These are phyloP conservation scores for Pleurotus salmoneostramineus DNA, from an alignment of 768 basidiomycete species.

Conservation along the genomic window DNA sequence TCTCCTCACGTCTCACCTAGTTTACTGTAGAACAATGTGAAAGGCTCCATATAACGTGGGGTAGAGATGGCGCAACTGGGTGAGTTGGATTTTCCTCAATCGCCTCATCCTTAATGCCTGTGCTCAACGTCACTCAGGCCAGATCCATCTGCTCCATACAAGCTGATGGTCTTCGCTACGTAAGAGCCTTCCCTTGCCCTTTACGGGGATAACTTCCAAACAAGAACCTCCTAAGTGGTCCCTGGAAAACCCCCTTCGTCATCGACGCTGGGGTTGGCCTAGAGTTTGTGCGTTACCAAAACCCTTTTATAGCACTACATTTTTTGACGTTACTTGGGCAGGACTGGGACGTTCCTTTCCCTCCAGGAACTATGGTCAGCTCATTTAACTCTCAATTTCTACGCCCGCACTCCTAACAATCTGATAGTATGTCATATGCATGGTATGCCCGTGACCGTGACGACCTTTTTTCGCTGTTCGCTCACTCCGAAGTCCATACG, in stretches of 20 bases:
- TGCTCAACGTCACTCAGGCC: conserved; percentile 32
- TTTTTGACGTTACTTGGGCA: conserved; percentile 16
- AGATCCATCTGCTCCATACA: conserved; percentile 53
- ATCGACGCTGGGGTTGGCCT: conserved; percentile 43
- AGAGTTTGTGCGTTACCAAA: conserved; percentile 37
- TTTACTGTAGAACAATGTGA: conserved; percentile 38
- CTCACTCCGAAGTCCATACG: neutral
- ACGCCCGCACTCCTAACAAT: neutral
- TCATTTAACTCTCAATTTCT: neutral
- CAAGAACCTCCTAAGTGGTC: neutral
- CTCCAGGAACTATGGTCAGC: conserved; percentile 50
- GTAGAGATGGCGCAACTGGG: conserved; percentile 35
- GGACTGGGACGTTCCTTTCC: conserved; percentile 59
- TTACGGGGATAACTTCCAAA: neutral
- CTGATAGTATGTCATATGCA: conserved; percentile 60
- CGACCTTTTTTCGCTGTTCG: neutral
- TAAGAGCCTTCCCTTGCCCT: conserved; percentile 22
- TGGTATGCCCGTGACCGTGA: conserved; percentile 32
- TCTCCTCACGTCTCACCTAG: neutral
- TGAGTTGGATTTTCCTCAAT: conserved; percentile 14
- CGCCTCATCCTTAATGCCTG: neutral
- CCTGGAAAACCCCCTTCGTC: conserved; percentile 47
- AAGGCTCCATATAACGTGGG: conserved; percentile 38
- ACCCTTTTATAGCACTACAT: neutral
- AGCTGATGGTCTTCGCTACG: conserved; percentile 60